Evolutionary conservation across 163 green algal genomes (phyloP), one percentile per base, ranked within the genome.

Genomic region (Botryococcus braunii): DNA sequence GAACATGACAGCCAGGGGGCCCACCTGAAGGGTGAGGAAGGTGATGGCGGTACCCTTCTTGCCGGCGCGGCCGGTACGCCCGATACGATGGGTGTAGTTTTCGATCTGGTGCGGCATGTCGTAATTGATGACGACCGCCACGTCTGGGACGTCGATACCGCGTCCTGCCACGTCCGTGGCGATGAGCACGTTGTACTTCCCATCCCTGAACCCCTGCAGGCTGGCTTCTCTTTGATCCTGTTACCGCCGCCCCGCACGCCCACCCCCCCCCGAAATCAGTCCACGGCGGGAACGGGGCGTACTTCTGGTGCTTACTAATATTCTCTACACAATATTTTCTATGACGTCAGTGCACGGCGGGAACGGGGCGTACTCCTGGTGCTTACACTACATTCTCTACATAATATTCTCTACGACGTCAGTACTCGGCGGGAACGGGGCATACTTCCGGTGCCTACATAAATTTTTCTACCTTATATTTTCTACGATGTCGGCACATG

Each of bases 1-100:
- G 35, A 32, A 49, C 21, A 35, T 8, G n/a, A n/a, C n/a, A n/a
- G n/a, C n/a, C n/a, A n/a, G 6, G 3, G 6, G 3, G 46, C 70
- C 43, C 27, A 72, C 82, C 2, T 75, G 73, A 9, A 83, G 37
- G 0, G 92, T 97, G 25, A 99, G 72, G 74, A 98, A 96, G 4
- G 92, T 96, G 67, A 95, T 74, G 27, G 94, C 92, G 2, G 73
- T 84, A 27, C 94, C 94, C 80, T 93, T 96, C 46, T 78, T 79
- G 1, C 90, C 91, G 13, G 91, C 89, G 56, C 90, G 86, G 0
- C 87, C 90, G n/a, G 91, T 96, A 38, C 92, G 85, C 46, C 94
- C 95, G 68, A 99, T 99, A 69, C 95, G 87, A 74, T 99, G 94
- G 9, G 94, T 98, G 86, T 99, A 98, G 27, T 85, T 73, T 73